Conservation (phyloP, 2,329 filamentous ascomycete genomes). For the Scedosporium dehoogii region DNA sequence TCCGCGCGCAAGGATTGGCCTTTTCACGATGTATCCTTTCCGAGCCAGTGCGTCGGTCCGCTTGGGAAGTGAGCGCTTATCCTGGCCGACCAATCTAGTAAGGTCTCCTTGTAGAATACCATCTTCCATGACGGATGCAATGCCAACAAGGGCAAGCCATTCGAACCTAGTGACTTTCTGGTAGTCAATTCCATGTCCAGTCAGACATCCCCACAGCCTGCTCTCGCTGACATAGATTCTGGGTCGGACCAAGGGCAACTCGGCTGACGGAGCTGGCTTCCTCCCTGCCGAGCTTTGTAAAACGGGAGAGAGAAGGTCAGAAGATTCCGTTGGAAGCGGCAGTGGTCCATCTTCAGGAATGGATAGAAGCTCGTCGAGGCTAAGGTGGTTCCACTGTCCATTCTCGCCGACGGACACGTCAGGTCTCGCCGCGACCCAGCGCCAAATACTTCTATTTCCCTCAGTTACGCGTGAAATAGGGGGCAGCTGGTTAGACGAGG, state of each 20-base stretch:
- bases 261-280: neutral
- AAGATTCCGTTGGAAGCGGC: neutral
- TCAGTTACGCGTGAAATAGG: neutral
- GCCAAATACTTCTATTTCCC: conserved; percentile 10
- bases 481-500: neutral
- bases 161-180: conserved; percentile 48
- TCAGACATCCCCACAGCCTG: conserved; percentile 48
- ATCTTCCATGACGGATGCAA: conserved; percentile 40
- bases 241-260: conserved; percentile 11
- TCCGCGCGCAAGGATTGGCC: conserved; percentile 46
- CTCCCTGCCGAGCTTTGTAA: neutral
- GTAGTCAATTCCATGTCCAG: conserved; percentile 48
- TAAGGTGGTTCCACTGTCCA: conserved; percentile 12
- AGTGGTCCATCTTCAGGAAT: conserved; percentile 4
- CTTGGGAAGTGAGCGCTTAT: conserved; percentile 54
- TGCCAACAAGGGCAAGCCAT: conserved; percentile 48
- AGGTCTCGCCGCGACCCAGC: conserved; percentile 14
- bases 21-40: conserved; percentile 54
- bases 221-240: conserved; percentile 41
- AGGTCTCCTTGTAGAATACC: conserved; percentile 54
- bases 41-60: conserved; percentile 47
- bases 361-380: conserved; percentile 11
- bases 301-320: neutral
- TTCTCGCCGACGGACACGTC: conserved; percentile 14
- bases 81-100: conserved; percentile 46